Base-by-base conservation (phyloP, 305 asterid species). In the Fraxinus latifolia region DNA sequence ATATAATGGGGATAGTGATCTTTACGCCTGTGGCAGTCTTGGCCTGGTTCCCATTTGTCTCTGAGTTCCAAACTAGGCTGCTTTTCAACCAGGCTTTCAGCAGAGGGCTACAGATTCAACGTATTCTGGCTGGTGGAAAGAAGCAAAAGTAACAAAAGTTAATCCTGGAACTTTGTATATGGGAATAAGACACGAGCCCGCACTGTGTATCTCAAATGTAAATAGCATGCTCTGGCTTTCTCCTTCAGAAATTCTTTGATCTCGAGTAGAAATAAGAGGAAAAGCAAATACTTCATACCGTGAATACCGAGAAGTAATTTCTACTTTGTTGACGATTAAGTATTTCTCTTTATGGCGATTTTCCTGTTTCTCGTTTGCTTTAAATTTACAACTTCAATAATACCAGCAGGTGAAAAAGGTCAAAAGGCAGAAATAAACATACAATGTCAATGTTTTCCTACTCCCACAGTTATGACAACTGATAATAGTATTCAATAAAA, bases 51-150 rank as follows among this genome's bases (percentile, higher is more conserved):
- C 95, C 95, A 0, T 90, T 91, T 78, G 90, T 91, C 0, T 79
- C 89, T 0, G 93, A 91, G 5, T 91, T 91, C 91, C 95, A 91
- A 60, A 88, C 93, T 1, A 87, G 95, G 89, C 88, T 90, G 84
- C 92, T 91, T 17, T 91, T 84, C 92, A 91, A 91, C 85, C 95
- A 91, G 84, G 95, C 95, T 32, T 91, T 91, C 92, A 91, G 95
- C 90, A 87, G 95, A 83, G 95, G 93, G 42, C 87, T 91, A 71
- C 93, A 91, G 86, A 91, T 90, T 79, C 91, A 88, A 76, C 90
- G 92, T 71, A 89, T 91, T 58, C 85, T 90, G 7, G 79, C 95
- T 14, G 95, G 95, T 67, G 95, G 95, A 23, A 90, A 90, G 90
- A 91, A 91, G 76, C 77, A 87, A 77, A 89, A 91, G 87, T 91